Evolutionary conservation across 2,329 filamentous ascomycete species (phyloP).

Genomic region (Xylariaceae sp.): DNA sequence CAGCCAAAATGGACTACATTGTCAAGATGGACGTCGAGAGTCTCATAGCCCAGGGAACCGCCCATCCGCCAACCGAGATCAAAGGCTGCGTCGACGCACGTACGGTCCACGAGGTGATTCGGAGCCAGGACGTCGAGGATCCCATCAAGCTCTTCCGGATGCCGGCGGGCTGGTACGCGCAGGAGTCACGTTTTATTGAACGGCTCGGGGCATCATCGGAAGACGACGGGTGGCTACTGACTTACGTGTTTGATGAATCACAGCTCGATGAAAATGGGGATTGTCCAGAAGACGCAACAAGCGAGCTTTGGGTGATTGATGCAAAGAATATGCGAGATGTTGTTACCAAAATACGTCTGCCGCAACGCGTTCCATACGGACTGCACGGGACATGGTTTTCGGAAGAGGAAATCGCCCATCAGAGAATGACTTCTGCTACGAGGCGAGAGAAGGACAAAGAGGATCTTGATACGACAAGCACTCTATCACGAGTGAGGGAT

Average conservation of each 20-base stretch:
- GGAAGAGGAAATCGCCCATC: constrained; percentile 44
- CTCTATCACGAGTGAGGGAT: constrained; percentile 23
- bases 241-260: constrained; percentile 64
- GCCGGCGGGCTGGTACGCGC: constrained; percentile 56
- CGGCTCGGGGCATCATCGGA: constrained; percentile 39
- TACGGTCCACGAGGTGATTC: constrained; percentile 46
- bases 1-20: constrained; percentile 61
- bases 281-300: constrained; percentile 40
- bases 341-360: constrained; percentile 52
- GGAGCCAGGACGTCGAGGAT: constrained; percentile 40
- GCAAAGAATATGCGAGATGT: constrained; percentile 57
- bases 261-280: constrained; percentile 50
- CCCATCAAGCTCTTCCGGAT: constrained; percentile 58
- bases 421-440: constrained; percentile 32
- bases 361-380: constrained; percentile 65
- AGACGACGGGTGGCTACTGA: constrained; percentile 63
- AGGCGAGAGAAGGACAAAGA: constrained; percentile 17
- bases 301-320: constrained; percentile 65
- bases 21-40: constrained; percentile 54
- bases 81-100: constrained; percentile 59
- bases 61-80: constrained; percentile 40
- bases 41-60: constrained; percentile 49
- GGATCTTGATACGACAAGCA: constrained; percentile 21
- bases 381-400: constrained; percentile 60
- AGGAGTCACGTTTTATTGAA: constrained; percentile 62